Percentiles rank a stretch among this genome's conserved stretches.
phyloP scores from a whole-genome alignment of 2,329 filamentous ascomycete species.

The Talaromyces sp. region DNA sequence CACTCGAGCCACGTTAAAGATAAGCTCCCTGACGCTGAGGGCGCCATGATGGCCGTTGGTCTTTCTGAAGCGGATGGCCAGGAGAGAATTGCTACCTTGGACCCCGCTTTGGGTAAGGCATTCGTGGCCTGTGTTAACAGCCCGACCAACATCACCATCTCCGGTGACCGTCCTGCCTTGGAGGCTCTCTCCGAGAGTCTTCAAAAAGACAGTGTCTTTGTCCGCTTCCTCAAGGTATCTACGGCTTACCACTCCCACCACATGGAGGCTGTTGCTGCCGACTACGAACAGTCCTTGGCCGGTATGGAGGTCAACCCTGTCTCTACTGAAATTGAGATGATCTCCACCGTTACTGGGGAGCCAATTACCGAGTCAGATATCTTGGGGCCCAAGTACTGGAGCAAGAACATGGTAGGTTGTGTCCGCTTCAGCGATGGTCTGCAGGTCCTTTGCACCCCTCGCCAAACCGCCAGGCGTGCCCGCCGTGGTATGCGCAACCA shows the following conservation, averaged over 20 bases:
- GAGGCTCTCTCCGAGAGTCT: slow-evolving; percentile 14
- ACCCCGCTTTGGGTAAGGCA: slow-evolving; percentile 14
- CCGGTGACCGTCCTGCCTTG: slow-evolving; percentile 23
- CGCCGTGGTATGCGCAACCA: background rate
- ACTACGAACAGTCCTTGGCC: slow-evolving; percentile 14
- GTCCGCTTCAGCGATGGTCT: slow-evolving; percentile 28
- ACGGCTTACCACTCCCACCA: slow-evolving; percentile 29
- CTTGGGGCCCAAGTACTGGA: slow-evolving; percentile 24
- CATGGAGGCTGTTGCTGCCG: slow-evolving; percentile 26
- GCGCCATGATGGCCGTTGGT: slow-evolving; percentile 25
- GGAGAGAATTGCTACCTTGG: slow-evolving; percentile 12
- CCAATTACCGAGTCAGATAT: slow-evolving; percentile 4
- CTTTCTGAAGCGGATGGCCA: slow-evolving; percentile 14
- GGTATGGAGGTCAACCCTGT: background rate
- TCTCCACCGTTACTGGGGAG: slow-evolving; percentile 17
- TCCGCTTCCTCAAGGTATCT: background rate
- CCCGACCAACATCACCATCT: slow-evolving; percentile 29
- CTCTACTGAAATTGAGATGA: background rate
- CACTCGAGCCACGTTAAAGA: slow-evolving; percentile 15
- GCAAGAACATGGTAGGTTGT: slow-evolving; percentile 25
- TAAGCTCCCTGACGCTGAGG: slow-evolving; percentile 8
- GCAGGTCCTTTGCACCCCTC: background rate
- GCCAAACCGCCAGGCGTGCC: background rate
- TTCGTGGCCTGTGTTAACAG: slow-evolving; percentile 36
- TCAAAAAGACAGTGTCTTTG: background rate